Evolutionary conservation across 495 filamentous ascomycete genomes (phyloP).

Genomic region (Lasiosphaeria ovina): DNA sequence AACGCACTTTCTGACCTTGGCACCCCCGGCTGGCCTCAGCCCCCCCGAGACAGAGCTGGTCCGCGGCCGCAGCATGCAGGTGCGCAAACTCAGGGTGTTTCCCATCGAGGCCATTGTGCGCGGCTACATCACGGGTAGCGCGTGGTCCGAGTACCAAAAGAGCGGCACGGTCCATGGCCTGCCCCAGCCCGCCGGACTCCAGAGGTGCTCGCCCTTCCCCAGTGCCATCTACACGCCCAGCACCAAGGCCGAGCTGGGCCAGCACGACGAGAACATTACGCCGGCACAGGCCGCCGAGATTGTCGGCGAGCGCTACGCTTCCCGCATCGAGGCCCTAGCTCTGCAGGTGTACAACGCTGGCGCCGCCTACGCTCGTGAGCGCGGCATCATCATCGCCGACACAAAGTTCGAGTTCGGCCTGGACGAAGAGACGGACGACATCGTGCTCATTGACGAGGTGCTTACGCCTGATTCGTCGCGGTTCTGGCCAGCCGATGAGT

Average conservation of each 20-base stretch:
- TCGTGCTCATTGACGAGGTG: constrained; percentile 90
- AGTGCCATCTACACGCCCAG: constrained; percentile 79
- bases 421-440: constrained; percentile 68
- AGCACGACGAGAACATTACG: constrained; percentile 89
- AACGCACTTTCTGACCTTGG: constrained; percentile 73
- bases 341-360: constrained; percentile 72
- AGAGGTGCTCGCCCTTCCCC: constrained; percentile 71
- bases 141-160: constrained; percentile 74
- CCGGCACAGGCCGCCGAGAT: constrained; percentile 65
- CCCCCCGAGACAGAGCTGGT: constrained; percentile 50
- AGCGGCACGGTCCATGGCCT: constrained; percentile 81
- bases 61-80: constrained; percentile 75
- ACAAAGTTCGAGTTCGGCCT: constrained; percentile 61
- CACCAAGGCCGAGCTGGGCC: constrained; percentile 83
- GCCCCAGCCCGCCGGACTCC: constrained; percentile 60
- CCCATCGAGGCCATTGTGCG: constrained; percentile 87
- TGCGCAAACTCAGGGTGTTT: constrained; percentile 73
- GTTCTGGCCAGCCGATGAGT: constrained; percentile 80
- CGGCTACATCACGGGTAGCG: constrained; percentile 91
- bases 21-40: constrained; percentile 55
- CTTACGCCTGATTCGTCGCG: constrained; percentile 81
- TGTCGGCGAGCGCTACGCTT: constrained; percentile 73
- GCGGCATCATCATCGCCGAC: constrained; percentile 84
- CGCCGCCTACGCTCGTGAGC: constrained; percentile 67
- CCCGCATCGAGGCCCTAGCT: constrained; percentile 68